Evolutionary conservation across 1,284 basidiomycete species (phyloP).

Genomic region (Grifola frondosa): DNA sequence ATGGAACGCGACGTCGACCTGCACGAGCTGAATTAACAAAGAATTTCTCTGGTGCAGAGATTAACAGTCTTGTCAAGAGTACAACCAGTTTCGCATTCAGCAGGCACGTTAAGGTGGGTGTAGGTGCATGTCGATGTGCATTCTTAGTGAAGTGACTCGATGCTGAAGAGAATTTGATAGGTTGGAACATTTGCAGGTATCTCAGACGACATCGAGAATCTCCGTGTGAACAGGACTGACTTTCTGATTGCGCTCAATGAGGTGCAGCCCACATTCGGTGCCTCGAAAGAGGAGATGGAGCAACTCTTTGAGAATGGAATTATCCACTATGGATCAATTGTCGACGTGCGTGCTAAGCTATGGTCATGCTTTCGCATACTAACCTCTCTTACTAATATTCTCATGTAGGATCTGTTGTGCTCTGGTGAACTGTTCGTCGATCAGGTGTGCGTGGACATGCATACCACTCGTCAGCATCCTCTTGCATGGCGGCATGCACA

Average conservation of each 20-base stretch:
- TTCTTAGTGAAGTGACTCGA: too few species aligned
- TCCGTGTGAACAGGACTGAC: slow-evolving; percentile 85
- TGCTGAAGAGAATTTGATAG: too few species aligned
- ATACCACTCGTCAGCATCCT: slow-evolving; percentile 91
- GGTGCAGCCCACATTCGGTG: slow-evolving; percentile 95
- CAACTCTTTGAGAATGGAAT: slow-evolving; percentile 96
- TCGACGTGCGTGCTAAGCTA: slow-evolving; percentile 60
- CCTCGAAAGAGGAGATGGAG: slow-evolving; percentile 92
- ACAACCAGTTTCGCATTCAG: slow-evolving; percentile 98
- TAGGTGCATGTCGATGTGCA: background rate
- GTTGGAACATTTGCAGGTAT: slow-evolving; percentile 96
- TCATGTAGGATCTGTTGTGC: slow-evolving; percentile 73
- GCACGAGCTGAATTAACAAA: slow-evolving; percentile 82
- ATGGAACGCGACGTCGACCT: slow-evolving; percentile 90
- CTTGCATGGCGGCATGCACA: slow-evolving; percentile 85
- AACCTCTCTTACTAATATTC: background rate
- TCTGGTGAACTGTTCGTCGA: slow-evolving; percentile 91
- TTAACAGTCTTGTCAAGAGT: slow-evolving; percentile 93
- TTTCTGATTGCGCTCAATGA: slow-evolving; percentile 92
- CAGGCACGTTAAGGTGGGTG: slow-evolving; percentile 81
- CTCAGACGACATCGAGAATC: slow-evolving; percentile 89
- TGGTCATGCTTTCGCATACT: slow-evolving; percentile 11
- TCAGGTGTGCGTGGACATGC: slow-evolving; percentile 86
- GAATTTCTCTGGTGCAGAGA: slow-evolving; percentile 97
- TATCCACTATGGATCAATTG: slow-evolving; percentile 77